A percentile compares a stretch with the other conserved stretches of the same genome.
These are phyloP conservation scores for Pseudevernia furfuracea DNA, from an alignment of 495 filamentous ascomycete species.

Conservation along the genomic window DNA sequence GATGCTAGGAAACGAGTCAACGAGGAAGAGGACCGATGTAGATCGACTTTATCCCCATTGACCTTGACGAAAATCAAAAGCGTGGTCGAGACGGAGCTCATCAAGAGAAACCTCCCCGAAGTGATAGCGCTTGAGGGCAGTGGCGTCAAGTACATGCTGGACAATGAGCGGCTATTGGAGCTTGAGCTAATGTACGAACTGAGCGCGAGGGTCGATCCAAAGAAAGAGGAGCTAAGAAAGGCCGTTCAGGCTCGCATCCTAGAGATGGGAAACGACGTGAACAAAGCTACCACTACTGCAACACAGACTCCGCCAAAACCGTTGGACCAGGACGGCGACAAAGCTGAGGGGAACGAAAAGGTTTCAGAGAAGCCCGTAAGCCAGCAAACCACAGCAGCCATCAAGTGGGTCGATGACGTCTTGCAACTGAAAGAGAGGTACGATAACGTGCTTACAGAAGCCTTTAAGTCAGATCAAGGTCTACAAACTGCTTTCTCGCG, in stretches of 20 bases:
- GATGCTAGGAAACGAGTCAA: conserved; percentile 61
- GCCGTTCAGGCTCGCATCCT: conserved; percentile 67
- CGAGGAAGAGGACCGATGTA: conserved; percentile 77
- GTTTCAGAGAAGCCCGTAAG: conserved; percentile 42
- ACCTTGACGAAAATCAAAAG: conserved; percentile 66
- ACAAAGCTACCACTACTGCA: conserved; percentile 44
- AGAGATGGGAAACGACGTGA: conserved; percentile 74
- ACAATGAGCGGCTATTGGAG: conserved; percentile 73
- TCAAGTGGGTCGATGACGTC: conserved; percentile 93
- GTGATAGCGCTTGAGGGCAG: conserved; percentile 78
- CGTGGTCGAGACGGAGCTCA: conserved; percentile 75
- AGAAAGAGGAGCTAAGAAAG: conserved; percentile 61
- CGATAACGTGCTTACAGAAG: conserved; percentile 60
- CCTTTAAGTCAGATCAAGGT: conserved; percentile 67
- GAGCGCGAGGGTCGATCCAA: conserved; percentile 67
- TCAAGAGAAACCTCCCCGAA: conserved; percentile 65
- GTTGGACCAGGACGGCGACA: conserved; percentile 29
- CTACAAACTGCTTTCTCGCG: conserved; percentile 73
- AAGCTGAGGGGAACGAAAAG: conserved; percentile 33
- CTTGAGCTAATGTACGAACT: conserved; percentile 70
- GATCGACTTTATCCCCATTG: conserved; percentile 61
- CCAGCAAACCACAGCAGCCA: conserved; percentile 68
- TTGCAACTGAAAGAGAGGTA: conserved; percentile 82
- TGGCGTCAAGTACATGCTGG: conserved; percentile 82
- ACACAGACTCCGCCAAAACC: conserved; percentile 27